phyloP scores from a whole-genome alignment of 306 rosid genomes.

The Vigna trinervia region DNA sequence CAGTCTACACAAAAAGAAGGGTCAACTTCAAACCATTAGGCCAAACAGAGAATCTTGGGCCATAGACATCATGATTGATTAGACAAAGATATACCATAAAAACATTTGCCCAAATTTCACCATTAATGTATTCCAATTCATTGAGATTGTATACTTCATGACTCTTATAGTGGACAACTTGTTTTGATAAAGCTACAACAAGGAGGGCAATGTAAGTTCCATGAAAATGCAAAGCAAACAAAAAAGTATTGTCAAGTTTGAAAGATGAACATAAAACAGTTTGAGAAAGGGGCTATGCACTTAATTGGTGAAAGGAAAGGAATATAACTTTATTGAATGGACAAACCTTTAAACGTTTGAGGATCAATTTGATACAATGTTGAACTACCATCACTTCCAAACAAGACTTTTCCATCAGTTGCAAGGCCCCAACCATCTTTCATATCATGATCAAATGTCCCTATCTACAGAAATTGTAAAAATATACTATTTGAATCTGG shows the following conservation, averaged over 20 bases:
- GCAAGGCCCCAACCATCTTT: slow-evolving; percentile 98
- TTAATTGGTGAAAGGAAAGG: slow-evolving; percentile 16
- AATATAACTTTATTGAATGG: slow-evolving; percentile 1
- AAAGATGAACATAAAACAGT: background rate
- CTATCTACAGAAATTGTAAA: slow-evolving; percentile 55
- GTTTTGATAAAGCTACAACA: slow-evolving; percentile 64
- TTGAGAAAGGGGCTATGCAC: background rate
- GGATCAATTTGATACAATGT: slow-evolving; percentile 78
- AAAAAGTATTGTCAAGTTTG: slow-evolving; percentile 19
- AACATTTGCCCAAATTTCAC: slow-evolving; percentile 96
- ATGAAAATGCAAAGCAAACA: slow-evolving; percentile 16
- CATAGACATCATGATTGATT: slow-evolving; percentile 6
- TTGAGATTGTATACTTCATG: slow-evolving; percentile 78
- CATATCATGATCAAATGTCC: slow-evolving; percentile 76
- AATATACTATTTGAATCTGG: slow-evolving; percentile 35
- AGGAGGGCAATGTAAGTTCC: slow-evolving; percentile 34
- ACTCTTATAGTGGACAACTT: slow-evolving; percentile 67
- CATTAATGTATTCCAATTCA: slow-evolving; percentile 84
- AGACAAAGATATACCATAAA: slow-evolving; percentile 55
- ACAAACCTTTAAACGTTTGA: slow-evolving; percentile 68
- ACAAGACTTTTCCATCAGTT: slow-evolving; percentile 83
- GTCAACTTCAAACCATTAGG: slow-evolving; percentile 37
- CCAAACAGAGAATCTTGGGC: slow-evolving; percentile 20
- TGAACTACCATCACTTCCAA: slow-evolving; percentile 94
- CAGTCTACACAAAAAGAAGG: slow-evolving; percentile 62